Conservation (phyloP, 768 basidiomycete genomes). For the Termitomyces sp. region DNA sequence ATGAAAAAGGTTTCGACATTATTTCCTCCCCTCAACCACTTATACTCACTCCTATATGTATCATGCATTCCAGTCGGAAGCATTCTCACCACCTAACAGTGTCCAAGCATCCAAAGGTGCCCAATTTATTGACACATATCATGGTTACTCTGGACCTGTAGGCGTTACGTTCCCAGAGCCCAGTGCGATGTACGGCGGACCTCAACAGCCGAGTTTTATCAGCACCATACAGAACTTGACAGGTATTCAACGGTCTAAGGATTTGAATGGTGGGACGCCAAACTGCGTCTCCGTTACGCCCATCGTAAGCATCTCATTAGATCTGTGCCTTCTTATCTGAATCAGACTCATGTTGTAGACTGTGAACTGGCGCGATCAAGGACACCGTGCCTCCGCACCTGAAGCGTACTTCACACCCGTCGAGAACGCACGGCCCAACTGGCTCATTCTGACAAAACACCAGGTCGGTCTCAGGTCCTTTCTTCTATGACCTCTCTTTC, state of each 20-base stretch:
- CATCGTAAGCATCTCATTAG: slow-evolving; percentile 26
- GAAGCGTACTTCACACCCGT: slow-evolving; percentile 55
- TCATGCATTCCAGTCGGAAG: slow-evolving; percentile 33
- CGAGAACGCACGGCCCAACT: slow-evolving; percentile 41
- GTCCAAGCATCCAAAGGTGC: slow-evolving; percentile 45
- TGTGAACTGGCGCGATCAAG: slow-evolving; percentile 45
- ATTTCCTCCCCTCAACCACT: background rate
- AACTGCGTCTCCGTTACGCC: slow-evolving; percentile 58
- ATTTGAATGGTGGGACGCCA: slow-evolving; percentile 53
- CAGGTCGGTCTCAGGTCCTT: slow-evolving; percentile 20
- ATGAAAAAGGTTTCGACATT: slow-evolving; percentile 43
- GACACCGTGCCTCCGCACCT: slow-evolving; percentile 53
- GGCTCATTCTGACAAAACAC: slow-evolving; percentile 44
- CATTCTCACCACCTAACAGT: slow-evolving; percentile 43
- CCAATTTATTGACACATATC: slow-evolving; percentile 42
- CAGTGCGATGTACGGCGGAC: slow-evolving; percentile 51
- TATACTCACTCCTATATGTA: background rate
- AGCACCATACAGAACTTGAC: slow-evolving; percentile 43
- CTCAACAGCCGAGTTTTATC: slow-evolving; percentile 48
- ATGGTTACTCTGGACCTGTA: slow-evolving; percentile 51
- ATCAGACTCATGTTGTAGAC: slow-evolving; percentile 20
- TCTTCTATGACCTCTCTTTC: background rate
- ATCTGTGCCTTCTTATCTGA: background rate
- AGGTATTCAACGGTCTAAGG: slow-evolving; percentile 43
- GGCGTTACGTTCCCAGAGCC: slow-evolving; percentile 47